Evolutionary conservation across 2,329 filamentous ascomycete genomes (phyloP).

Genomic region (Aspergillus hiratsukae): DNA sequence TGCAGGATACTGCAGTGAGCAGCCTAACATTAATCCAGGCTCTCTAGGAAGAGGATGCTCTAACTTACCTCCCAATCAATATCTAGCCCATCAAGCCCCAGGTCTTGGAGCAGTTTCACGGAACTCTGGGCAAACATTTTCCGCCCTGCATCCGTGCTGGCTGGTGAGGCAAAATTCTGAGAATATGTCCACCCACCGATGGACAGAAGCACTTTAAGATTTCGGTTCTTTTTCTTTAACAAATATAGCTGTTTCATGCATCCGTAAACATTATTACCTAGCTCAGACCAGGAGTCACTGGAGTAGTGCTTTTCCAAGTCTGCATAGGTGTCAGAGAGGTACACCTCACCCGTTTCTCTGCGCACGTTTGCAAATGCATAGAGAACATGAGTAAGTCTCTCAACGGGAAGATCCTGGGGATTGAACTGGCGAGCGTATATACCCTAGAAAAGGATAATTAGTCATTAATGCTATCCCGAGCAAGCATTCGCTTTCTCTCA

Average conservation of each 20-base stretch:
- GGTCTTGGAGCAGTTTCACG: conserved; percentile 68
- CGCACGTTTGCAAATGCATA: conserved; percentile 89
- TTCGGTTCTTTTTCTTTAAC: conserved; percentile 70
- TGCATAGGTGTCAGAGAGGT: conserved; percentile 64
- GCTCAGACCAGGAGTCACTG: conserved; percentile 61
- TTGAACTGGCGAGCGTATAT: conserved; percentile 82
- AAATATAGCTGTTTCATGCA: conserved; percentile 71
- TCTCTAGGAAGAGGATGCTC: neutral
- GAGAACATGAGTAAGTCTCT: conserved; percentile 81
- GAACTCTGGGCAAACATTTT: conserved; percentile 62
- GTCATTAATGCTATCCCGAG: too few relatives aligned
- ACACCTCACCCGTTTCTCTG: conserved; percentile 70
- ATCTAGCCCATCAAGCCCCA: conserved; percentile 60
- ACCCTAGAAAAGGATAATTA: conserved; percentile 45
- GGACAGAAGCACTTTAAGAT: conserved; percentile 74
- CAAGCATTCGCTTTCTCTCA: too few relatives aligned
- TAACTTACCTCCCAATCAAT: conserved; percentile 39
- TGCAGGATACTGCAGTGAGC: too few relatives aligned
- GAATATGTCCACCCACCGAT: conserved; percentile 83
- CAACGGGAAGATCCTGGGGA: conserved; percentile 75
- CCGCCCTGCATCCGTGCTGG: conserved; percentile 55
- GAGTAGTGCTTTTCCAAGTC: conserved; percentile 67
- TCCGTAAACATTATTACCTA: conserved; percentile 70
- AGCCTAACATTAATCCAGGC: too few relatives aligned
- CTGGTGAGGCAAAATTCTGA: conserved; percentile 67